phyloP scores from a whole-genome alignment of 768 basidiomycete species.

The Boletus coccyginus region DNA sequence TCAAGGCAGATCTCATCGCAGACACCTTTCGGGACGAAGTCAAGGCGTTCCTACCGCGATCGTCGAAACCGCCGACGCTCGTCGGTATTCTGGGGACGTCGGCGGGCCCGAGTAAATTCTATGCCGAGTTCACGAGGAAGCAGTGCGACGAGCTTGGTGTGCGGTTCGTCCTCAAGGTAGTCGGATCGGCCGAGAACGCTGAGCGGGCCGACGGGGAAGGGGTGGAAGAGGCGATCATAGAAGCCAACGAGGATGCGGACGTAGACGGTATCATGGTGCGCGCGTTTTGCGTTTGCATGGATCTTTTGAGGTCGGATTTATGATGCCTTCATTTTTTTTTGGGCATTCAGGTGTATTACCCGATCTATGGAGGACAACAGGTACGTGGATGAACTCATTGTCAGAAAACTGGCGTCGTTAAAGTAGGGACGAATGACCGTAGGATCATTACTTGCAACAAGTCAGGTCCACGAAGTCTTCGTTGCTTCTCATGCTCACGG shows the following conservation, averaged over 20 bases:
- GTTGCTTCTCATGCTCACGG: background rate
- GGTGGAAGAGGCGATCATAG: slow-evolving; percentile 94
- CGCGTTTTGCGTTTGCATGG: slow-evolving; percentile 1
- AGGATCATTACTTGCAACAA: slow-evolving; percentile 98
- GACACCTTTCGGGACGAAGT: slow-evolving; percentile 71
- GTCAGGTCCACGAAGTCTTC: slow-evolving; percentile 31
- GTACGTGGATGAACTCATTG: slow-evolving; percentile 34
- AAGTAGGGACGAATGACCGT: background rate
- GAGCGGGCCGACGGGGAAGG: slow-evolving; percentile 71
- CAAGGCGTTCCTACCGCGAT: slow-evolving; percentile 39
- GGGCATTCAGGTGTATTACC: slow-evolving; percentile 79
- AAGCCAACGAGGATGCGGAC: slow-evolving; percentile 83
- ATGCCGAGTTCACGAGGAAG: slow-evolving; percentile 88
- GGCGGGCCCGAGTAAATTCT: slow-evolving; percentile 73
- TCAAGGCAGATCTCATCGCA: slow-evolving; percentile 78
- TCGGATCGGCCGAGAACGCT: slow-evolving; percentile 44
- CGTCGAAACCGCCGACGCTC: slow-evolving; percentile 59
- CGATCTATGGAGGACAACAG: slow-evolving; percentile 89
- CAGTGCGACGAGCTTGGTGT: slow-evolving; percentile 90
- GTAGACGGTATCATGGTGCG: slow-evolving; percentile 95
- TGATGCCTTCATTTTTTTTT: background rate
- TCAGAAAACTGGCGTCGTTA: background rate
- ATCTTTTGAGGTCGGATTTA: background rate
- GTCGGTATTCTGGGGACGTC: slow-evolving; percentile 91
- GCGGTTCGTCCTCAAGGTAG: slow-evolving; percentile 74